phyloP scores from a whole-genome alignment of 192 early-diverging fungal genomes.

The Dispira parvispora region DNA sequence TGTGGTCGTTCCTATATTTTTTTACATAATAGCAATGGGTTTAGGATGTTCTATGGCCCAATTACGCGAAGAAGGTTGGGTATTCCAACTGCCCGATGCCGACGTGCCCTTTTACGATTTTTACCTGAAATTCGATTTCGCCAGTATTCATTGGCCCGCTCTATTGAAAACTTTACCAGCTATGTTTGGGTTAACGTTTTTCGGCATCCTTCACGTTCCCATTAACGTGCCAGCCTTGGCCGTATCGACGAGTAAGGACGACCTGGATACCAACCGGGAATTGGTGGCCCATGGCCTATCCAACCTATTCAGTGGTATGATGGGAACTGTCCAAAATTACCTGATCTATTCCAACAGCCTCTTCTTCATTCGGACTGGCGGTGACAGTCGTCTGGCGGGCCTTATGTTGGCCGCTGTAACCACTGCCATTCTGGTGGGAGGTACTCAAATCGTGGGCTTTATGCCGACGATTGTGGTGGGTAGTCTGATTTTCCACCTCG shows the following conservation, averaged over 20 bases:
- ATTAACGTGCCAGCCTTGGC: conserved; percentile 92
- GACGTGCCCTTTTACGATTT: conserved; percentile 74
- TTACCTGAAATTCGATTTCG: conserved; percentile 51
- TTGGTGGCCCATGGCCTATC: conserved; percentile 83
- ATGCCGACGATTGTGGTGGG: conserved; percentile 93
- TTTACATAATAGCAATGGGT: conserved; percentile 47
- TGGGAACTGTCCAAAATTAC: conserved; percentile 74
- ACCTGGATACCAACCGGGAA: conserved; percentile 85
- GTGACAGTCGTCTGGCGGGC: conserved; percentile 70
- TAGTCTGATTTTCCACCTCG: conserved; percentile 89
- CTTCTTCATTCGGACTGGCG: conserved; percentile 86
- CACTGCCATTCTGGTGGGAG: conserved; percentile 56
- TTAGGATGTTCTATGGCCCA: conserved; percentile 41
- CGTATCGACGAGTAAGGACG: conserved; percentile 72
- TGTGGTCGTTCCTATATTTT: conserved; percentile 55
- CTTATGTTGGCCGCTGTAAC: conserved; percentile 65
- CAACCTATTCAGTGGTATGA: conserved; percentile 65
- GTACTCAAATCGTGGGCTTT: conserved; percentile 73
- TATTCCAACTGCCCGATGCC: conserved; percentile 59
- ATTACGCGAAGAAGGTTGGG: conserved; percentile 62
- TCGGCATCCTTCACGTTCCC: conserved; percentile 92
- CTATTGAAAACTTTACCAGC: conserved; percentile 61
- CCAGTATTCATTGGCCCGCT: conserved; percentile 45
- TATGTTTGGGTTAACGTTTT: conserved; percentile 84
- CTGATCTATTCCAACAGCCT: conserved; percentile 85